Evolutionary conservation across 2,329 filamentous ascomycete genomes (phyloP), one percentile per base, ranked within the genome.

Genomic region (Xylaria sp.): DNA sequence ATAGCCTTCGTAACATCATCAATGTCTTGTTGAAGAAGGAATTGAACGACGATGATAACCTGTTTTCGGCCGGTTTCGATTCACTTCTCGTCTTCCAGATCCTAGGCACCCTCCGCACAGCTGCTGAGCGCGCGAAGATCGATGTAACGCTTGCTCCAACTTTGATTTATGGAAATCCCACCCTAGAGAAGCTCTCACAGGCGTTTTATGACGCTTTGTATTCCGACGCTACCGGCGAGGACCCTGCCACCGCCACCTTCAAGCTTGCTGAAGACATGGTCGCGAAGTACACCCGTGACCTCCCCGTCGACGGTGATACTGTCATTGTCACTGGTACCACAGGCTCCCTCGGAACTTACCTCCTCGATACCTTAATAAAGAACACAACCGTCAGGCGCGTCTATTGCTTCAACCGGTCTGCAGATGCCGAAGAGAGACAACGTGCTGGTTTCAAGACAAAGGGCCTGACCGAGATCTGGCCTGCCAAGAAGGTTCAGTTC

Each of bases 381-480:
- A 72, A 77, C 18, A 72, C 78, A 0, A 68, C 73, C 2, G 78
- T 85, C 10, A 73, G 74, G 16, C 83, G 81, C 66, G 75, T 86
- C 23, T 79, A 83, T 65, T 85, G 84, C 66, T 79, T 87, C n/a
- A 86, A 87, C 73, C 80, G 85, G n/a, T 79, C 79, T 13, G 74
- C 74, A 1, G 82, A 85, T 40, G 81, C 80, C 2, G 77, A 77
- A 1, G 67, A 73, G 35, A 71, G 69, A 1, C 79, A 83, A 1
- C 84, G 86, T 69, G 72, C 73, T 18, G 72, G 74, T 40, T 80
- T 78, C 66, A 71, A 75, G 3, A 76, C 77, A 0, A 82, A 84
- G 16, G 82, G 83, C 0, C 76, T 84, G 10, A 70, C 69, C 1
- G 78, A 77, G 0, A 69, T 79, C 63, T 81, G 72, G 72, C 68